phyloP scores from a whole-genome alignment of 2,329 filamentous ascomycete species.

The Alternaria ethzedia region DNA sequence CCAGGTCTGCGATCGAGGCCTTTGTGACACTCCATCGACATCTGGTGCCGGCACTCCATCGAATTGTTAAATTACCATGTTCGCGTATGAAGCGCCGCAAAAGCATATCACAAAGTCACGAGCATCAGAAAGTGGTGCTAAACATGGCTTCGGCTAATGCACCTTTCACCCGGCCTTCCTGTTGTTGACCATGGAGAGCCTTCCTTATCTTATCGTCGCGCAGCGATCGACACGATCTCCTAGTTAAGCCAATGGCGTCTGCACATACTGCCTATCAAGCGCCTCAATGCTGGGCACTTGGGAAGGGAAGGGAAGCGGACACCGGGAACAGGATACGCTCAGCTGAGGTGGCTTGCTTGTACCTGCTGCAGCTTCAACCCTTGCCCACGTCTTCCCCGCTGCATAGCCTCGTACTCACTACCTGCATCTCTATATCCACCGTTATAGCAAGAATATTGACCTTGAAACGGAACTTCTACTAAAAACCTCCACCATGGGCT shows the following conservation, averaged over 20 bases:
- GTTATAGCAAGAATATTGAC: not conserved
- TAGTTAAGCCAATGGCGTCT: constrained; percentile 15
- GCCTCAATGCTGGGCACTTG: constrained; percentile 27
- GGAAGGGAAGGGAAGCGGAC: constrained; percentile 8
- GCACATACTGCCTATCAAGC: constrained; percentile 23
- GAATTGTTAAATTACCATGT: not conserved
- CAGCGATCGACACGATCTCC: not conserved
- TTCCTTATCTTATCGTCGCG: constrained; percentile 7
- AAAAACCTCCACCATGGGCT: constrained; percentile 20
- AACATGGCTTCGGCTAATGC: not conserved
- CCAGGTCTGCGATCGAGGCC: not conserved
- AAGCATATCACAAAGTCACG: not conserved
- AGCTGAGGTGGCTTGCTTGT: constrained; percentile 16
- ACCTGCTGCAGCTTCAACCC: constrained; percentile 14
- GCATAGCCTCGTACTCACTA: not conserved
- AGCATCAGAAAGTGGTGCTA: not conserved
- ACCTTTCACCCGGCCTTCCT: not conserved
- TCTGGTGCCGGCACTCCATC: not conserved
- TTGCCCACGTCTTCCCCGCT: not conserved
- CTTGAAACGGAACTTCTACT: not conserved
- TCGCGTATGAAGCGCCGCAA: not conserved
- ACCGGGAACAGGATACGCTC: constrained; percentile 3
- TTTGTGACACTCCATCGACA: not conserved
- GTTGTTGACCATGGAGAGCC: not conserved
- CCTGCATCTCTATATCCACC: not conserved